Evolutionary conservation across 2,329 filamentous ascomycete genomes (phyloP).

Genomic region (Sporothrix brunneoviolacea): DNA sequence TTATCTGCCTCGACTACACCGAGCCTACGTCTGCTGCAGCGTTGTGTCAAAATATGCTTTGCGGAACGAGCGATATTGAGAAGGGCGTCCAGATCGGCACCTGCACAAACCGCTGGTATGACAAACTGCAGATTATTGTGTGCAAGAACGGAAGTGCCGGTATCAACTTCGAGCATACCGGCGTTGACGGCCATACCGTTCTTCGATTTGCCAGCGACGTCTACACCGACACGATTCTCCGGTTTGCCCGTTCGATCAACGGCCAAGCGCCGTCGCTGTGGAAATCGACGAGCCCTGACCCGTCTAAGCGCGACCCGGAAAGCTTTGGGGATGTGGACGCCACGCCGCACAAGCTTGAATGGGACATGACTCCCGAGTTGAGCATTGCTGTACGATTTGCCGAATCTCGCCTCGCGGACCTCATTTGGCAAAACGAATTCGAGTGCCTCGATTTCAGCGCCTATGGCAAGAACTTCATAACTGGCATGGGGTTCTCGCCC

Average conservation of each 20-base stretch:
- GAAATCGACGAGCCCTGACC: conserved; percentile 85
- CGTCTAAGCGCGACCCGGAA: conserved; percentile 80
- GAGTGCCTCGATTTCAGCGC: conserved; percentile 79
- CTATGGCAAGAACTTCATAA: conserved; percentile 98
- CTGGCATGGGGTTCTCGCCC: conserved; percentile 90
- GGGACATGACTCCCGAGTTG: conserved; percentile 93
- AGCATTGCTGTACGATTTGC: conserved; percentile 89
- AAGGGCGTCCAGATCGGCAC: conserved; percentile 94
- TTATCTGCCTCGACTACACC: conserved; percentile 87
- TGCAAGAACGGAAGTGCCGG: conserved; percentile 98
- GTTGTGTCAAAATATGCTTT: conserved; percentile 98
- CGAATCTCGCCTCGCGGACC: conserved; percentile 85
- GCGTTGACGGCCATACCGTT: conserved; percentile 95
- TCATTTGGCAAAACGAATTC: conserved; percentile 96
- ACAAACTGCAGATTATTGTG: conserved; percentile 97
- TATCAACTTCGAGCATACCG: conserved; percentile 99
- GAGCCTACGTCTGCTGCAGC: conserved; percentile 74
- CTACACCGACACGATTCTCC: conserved; percentile 94
- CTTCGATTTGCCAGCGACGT: conserved; percentile 92
- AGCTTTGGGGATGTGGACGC: conserved; percentile 92
- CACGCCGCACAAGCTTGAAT: conserved; percentile 91
- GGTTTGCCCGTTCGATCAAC: conserved; percentile 92
- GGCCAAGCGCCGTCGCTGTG: conserved; percentile 86
- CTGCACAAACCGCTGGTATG: conserved; percentile 98
- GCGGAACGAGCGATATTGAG: conserved; percentile 85